Conservation (phyloP, 2,329 filamentous ascomycete genomes). For the Piedraia hortae region DNA sequence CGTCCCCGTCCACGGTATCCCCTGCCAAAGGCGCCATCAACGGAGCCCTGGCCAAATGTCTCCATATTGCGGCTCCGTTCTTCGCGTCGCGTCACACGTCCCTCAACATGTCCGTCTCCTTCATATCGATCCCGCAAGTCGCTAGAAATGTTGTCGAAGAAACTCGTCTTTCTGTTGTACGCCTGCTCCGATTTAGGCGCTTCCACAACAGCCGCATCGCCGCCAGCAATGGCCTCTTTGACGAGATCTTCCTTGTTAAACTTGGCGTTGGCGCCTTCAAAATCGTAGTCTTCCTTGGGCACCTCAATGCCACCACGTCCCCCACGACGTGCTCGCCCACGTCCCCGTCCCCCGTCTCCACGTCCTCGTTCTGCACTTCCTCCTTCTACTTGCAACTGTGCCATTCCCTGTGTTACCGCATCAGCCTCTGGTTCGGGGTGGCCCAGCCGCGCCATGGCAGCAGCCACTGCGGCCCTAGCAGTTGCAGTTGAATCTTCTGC, state of each 20-base stretch:
- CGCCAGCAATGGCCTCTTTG: slow-evolving; percentile 52
- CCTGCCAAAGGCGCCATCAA: slow-evolving; percentile 46
- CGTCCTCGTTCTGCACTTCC: too few species aligned
- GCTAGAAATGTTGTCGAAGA: slow-evolving; percentile 96
- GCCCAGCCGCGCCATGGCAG: slow-evolving; percentile 47
- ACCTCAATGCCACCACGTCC: slow-evolving; percentile 34
- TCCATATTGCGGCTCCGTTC: slow-evolving; percentile 92
- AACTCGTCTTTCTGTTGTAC: slow-evolving; percentile 74
- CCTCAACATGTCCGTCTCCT: slow-evolving; percentile 31
- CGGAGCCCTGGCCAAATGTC: slow-evolving; percentile 88
- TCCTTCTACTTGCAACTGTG: too few species aligned
- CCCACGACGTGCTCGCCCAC: slow-evolving; percentile 22
- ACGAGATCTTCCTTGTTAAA: slow-evolving; percentile 71
- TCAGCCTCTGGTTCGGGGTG: too few species aligned
- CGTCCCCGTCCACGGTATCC: slow-evolving; percentile 57
- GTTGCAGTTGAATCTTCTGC: slow-evolving; percentile 29
- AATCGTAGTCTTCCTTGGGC: slow-evolving; percentile 76
- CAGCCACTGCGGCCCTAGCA: slow-evolving; percentile 50
- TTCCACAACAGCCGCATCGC: slow-evolving; percentile 15
- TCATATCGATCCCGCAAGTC: slow-evolving; percentile 62
- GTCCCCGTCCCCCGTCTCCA: slow-evolving; percentile 13
- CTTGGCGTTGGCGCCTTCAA: slow-evolving; percentile 59
- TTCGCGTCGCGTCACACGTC: slow-evolving; percentile 69
- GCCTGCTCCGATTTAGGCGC: slow-evolving; percentile 20
- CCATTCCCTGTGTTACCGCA: too few species aligned